Evolutionary conservation across 192 early-diverging fungal genomes (phyloP), one percentile per base, ranked within the genome.

Genomic region (Entomortierella beljakovae): DNA sequence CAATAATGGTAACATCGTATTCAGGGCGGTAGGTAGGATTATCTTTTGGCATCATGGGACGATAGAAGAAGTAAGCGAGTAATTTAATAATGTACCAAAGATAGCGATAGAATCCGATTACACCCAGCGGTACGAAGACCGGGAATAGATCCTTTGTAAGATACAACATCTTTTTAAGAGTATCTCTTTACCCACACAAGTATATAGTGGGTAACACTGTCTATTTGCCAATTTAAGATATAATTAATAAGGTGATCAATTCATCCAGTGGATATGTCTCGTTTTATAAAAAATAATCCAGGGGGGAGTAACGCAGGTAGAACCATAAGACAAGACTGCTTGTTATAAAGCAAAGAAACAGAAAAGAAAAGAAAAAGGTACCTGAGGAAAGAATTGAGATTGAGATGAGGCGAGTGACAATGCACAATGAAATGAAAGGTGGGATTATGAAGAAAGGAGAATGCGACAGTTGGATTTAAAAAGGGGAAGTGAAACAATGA

Each of bases 51-150:
- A 70, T 69, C 61, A 86, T 80, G 16, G 91, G 91, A 22, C 83
- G 80, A 79, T 92, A 92, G 8, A 90, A 83, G 37, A 80, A 71
- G 74, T 84, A 92, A 29, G 90, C 91, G 8, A 88, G 56, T 18
- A 92, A 22, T 68, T 89, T 87, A 79, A 92, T 85, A 22, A 87
- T 73, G 61, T 83, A 92, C 90, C 90, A 91, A 34, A 92, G 80
- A 79, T 91, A 92, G 10, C 91, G 83, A 64, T 92, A 92, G 58
- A 92, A 82, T 10, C 91, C 91, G 28, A 92, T 82, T 46, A 92
- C 86, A n/a, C 91, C 91, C 55, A 92, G 69, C 5, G 91, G 91
- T 55, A 92, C 57, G 55, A 90, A 92, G 55, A 92, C 82, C 46
- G 90, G 89, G 46, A 92, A 75, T 26, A 88, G 46, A 68, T 91